Base-by-base conservation (phyloP, 2,329 filamentous ascomycete species). In the Ophiostoma montium region DNA sequence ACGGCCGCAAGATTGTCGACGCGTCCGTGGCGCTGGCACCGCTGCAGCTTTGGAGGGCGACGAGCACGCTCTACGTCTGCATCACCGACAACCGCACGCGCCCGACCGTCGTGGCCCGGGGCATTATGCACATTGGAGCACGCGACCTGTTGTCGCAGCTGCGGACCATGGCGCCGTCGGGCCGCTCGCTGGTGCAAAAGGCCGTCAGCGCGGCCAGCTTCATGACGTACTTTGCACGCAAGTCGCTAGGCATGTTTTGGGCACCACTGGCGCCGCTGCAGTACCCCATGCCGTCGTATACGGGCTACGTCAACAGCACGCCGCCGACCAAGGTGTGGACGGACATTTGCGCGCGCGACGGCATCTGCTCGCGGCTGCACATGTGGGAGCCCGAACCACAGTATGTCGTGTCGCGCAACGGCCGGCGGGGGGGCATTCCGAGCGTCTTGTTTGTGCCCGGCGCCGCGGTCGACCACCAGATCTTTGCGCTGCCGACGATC, bases 361-460 rank as follows among this genome's bases (percentile, higher is more conserved):
- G 69, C 10, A 68, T 80, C 3, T 60, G 63, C 48, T 72, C 75
- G 0, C 66, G 65, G 8, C 60, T 82, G 57, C 69, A 78, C 57
- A 67, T 78, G 57, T 82, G 75, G 74, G 70, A 78, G 53, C 69
- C 77, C 3, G 67, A 65, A 1, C 68, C 76, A 3, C 68, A 66
- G 2, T 60, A 66, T 30, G 30, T 55, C 8, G 59, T 63, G 2
- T 33, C 8, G 23, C 32, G 30, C n/a, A 19, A 38, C 13, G 15
- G 30, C 2, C 45, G 32, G 18, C 19, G 18, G 35, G 54, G 58
- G 2, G 59, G 56, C 1, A 57, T 66, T 9, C 68, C 68, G 57
- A 74, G 74, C 52, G 62, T 82, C 6, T 70, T 82, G 52, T 71
- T 82, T 67, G 68, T 82, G 41, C 76, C 78, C 0, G 79, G 78